Conservation (phyloP, 805 yeast species). For the Dipodascus geniculatus region DNA sequence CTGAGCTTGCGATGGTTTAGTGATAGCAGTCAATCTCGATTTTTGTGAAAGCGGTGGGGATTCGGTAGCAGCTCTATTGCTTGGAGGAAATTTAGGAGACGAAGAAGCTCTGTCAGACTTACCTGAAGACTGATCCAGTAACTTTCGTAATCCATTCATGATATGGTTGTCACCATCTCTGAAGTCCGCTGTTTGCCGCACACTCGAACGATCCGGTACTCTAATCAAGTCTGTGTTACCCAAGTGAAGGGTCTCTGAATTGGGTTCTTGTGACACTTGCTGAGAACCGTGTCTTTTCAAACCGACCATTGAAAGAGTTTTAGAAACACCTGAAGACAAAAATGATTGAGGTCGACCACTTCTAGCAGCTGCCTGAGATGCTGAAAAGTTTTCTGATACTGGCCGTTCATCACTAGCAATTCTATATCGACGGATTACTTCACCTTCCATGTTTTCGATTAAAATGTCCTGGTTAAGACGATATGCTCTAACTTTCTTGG, state of each 20-base stretch:
- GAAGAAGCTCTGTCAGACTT: neutral
- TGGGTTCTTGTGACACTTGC: neutral
- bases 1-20: neutral
- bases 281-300: neutral
- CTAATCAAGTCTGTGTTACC: neutral
- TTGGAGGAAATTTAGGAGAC: neutral
- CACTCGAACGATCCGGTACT: neutral
- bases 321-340: slow-evolving; percentile 2
- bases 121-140: neutral
- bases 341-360: slow-evolving; percentile 1
- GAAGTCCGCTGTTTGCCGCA: neutral
- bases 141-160: neutral
- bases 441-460: slow-evolving; percentile 89
- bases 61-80: neutral
- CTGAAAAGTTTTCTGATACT: neutral
- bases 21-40: neutral
- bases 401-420: slow-evolving; percentile 43
- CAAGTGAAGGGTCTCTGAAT: neutral
- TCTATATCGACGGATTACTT: slow-evolving; percentile 69
- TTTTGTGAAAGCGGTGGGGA: neutral
- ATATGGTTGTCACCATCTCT: neutral
- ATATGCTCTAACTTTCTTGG: slow-evolving; percentile 49
- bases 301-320: slow-evolving; percentile 3
- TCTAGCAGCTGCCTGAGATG: slow-evolving; percentile 4
- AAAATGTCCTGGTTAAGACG: slow-evolving; percentile 66